Evolutionary conservation across 331 rosid genomes (phyloP), one percentile per base, ranked within the genome.

Genomic region (Quercus phellos): DNA sequence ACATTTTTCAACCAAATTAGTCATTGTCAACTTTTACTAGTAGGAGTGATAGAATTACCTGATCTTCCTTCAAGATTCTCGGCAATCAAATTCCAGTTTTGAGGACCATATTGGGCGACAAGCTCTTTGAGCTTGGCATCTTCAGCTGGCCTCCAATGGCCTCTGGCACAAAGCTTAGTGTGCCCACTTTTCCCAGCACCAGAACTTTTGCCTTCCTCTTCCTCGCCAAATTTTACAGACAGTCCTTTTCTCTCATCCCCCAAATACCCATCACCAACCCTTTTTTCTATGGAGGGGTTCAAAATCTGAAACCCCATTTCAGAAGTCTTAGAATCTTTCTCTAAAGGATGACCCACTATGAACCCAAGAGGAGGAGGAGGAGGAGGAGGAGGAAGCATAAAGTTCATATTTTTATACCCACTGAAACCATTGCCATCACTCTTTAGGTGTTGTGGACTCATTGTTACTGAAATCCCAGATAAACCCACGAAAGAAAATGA

Each of bases 81-180:
- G 24, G 97, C 94, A 46, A 91, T 89, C 80, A 90, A 60, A 90
- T 91, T 91, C 97, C 94, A 89, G 60, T 91, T 91, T 75, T 91
- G 97, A 77, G 97, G 97, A 27, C 97, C 97, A 80, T 53, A 84
- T 73, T 89, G 90, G 27, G 87, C 71, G 60, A 91, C 94, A 81
- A 91, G 97, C 18, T 88, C 91, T 79, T 80, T 91, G 18, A 91
- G 97, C 60, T 82, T 77, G 58, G 87, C 82, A 79, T 91, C 97
- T 79, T 91, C 97, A 68, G 84, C 87, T 51, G 97, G 92, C 55
- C 94, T 89, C 97, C 97, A 91, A 71, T 91, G 97, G 43, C 97
- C 97, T 85, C 97, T 88, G 51, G 89, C 87, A 77, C 92, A 91
- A 30, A 88, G 87, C 77, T 82, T 89, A 5, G 76, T 63, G 56